Base-by-base conservation (phyloP, 2,329 filamentous ascomycete species). In the Penicillium sp. region DNA sequence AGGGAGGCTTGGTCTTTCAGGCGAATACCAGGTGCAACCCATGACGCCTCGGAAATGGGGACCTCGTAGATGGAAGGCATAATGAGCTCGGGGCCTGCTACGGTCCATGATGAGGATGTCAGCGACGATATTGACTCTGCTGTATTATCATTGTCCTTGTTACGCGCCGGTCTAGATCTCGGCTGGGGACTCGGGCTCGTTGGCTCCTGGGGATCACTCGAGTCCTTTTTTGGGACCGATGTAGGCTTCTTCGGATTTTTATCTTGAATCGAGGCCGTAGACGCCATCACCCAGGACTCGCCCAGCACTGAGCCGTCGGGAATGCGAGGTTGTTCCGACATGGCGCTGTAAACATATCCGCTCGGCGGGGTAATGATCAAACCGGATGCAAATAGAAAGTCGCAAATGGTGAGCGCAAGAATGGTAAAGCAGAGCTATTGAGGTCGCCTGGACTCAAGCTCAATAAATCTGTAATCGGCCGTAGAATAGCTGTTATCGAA, bases 1-100 rank as follows among this genome's bases (percentile, higher is more conserved):
- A 70, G 59, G 24, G 49, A 52, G 24, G 54, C 35, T 39, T 65
- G 59, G 9, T 27, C 49, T 16, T 60, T 59, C 4, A 59, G 49
- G 47, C 64, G 68, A 21, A 70, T 43, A 24, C 60, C 57, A 22
- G 71, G 69, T 24, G 67, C 69, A 24, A 74, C 60, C 71, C 71
- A 74, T 35, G 71, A 74, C 24, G 56, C 67, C 49, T 74, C 71
- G 22, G 67, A 62, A 39, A 70, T 65, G 7, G 70, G 66, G 3
- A 66, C 64, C 49, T 75, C 72, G 59, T 68, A 70, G 46, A 76
- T 74, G 4, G 74, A 75, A 4, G 74, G 74, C 74, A 76, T 76
- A 22, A 76, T 72, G 7, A 76, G 68, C 54, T 76, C 73, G 1
- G 74, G 73, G 4, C 74, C 74, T 13, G 71, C 67, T 45, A 68